phyloP scores from a whole-genome alignment of 441 rosid species.

The Adansonia gregorii region DNA sequence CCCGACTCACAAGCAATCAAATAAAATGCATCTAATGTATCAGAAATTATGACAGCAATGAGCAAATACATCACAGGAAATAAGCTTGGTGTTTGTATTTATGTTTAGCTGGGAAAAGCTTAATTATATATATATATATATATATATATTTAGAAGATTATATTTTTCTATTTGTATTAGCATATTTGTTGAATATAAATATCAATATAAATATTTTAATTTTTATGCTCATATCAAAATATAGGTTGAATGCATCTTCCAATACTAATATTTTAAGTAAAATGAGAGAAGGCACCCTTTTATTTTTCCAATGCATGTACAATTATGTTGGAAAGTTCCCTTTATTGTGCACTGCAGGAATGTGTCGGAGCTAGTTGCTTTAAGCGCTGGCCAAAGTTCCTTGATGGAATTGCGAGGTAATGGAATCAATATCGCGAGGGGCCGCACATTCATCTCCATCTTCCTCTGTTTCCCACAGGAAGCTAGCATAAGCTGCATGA shows the following conservation, averaged over 20 bases:
- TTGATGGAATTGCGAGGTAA: slow-evolving; percentile 21
- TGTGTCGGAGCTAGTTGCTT: not conserved
- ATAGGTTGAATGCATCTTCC: no score
- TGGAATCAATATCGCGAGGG: slow-evolving; percentile 2
- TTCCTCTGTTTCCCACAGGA: slow-evolving; percentile 64
- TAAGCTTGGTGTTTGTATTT: not conserved
- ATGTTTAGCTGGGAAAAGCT: no score
- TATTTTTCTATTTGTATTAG: no score
- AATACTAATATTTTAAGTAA: no score
- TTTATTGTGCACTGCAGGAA: not conserved
- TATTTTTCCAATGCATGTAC: not conserved
- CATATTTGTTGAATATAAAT: no score
- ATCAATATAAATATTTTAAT: no score
- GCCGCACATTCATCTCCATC: slow-evolving; percentile 38
- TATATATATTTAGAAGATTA: no score
- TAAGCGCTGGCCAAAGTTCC: slow-evolving; percentile 34
- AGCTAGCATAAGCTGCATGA: slow-evolving; percentile 68
- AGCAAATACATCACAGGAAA: not conserved
- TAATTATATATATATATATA: no score
- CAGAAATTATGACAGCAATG: not conserved
- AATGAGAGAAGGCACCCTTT: no score
- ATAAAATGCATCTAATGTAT: no score
- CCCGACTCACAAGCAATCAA: not conserved
- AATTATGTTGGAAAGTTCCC: not conserved
- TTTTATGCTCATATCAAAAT: no score